Conservation (phyloP, 2,329 filamentous ascomycete species). For the Neofusicoccum sp. region DNA sequence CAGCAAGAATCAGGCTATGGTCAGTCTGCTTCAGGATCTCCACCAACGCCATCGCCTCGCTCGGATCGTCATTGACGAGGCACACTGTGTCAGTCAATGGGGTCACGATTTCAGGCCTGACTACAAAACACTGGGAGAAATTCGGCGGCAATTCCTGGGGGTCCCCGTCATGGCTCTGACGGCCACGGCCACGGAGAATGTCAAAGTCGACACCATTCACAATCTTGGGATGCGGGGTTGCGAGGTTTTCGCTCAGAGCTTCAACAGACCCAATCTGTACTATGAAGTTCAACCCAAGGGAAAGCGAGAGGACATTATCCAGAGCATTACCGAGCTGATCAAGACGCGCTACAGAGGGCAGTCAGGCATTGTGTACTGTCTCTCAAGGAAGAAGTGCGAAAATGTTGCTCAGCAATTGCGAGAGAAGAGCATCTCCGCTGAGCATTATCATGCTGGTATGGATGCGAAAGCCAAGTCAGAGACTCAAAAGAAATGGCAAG, state of each 20-base stretch:
- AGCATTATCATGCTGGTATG: conserved; percentile 85
- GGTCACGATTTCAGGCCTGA: conserved; percentile 96
- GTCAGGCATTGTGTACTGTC: conserved; percentile 89
- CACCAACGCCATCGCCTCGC: conserved; percentile 72
- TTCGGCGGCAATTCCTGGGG: conserved; percentile 68
- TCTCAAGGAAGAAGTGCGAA: conserved; percentile 82
- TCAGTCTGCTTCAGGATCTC: conserved; percentile 64
- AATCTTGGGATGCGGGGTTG: conserved; percentile 82
- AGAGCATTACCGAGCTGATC: conserved; percentile 65
- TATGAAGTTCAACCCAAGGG: conserved; percentile 80
- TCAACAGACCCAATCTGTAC: conserved; percentile 91
- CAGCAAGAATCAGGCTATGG: conserved; percentile 71
- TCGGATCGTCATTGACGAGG: conserved; percentile 93
- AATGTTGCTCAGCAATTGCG: conserved; percentile 68
- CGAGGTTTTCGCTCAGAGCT: conserved; percentile 83
- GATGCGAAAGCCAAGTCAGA: conserved; percentile 63
- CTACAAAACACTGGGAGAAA: conserved; percentile 79
- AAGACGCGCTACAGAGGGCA: conserved; percentile 65
- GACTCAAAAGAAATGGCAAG: conserved; percentile 81
- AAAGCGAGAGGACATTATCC: conserved; percentile 55
- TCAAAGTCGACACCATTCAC: conserved; percentile 86
- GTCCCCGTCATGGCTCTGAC: conserved; percentile 94
- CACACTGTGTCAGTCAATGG: conserved; percentile 99
- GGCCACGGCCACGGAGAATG: conserved; percentile 89
- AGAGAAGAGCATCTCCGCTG: conserved; percentile 64